phyloP scores from a whole-genome alignment of 1,284 basidiomycete genomes.

The Apiotrichum sp. region DNA sequence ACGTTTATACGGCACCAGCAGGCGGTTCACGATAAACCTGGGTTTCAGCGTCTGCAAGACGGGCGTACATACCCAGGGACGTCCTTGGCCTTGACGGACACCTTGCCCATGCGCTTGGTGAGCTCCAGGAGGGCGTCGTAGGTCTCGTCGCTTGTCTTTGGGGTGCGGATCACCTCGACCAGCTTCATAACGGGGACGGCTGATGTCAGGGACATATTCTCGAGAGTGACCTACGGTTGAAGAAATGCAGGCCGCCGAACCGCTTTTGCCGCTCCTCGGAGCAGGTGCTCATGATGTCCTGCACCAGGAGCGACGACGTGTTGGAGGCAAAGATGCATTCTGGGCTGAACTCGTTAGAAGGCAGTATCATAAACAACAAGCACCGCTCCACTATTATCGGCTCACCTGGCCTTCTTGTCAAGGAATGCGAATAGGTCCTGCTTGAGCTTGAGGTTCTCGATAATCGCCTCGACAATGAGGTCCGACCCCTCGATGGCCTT shows the following conservation, averaged over 20 bases:
- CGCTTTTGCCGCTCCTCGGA: constrained; percentile 36
- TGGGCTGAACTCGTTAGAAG: not conserved
- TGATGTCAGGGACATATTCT: not conserved
- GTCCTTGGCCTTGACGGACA: constrained; percentile 53
- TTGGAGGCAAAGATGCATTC: constrained; percentile 53
- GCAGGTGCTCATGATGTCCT: constrained; percentile 49
- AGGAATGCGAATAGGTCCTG: constrained; percentile 52
- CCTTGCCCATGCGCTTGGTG: constrained; percentile 52
- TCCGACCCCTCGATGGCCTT: constrained; percentile 51
- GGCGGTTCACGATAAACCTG: constrained; percentile 53
- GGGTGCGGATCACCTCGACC: constrained; percentile 53
- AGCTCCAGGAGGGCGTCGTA: constrained; percentile 50
- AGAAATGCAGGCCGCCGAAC: constrained; percentile 54
- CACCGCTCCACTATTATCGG: no score
- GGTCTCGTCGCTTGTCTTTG: constrained; percentile 50
- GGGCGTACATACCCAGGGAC: constrained; percentile 48
- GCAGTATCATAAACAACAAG: no score
- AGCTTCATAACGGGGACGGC: constrained; percentile 53
- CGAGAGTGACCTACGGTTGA: constrained; percentile 42
- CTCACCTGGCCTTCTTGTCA: constrained; percentile 47
- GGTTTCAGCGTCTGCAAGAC: constrained; percentile 13
- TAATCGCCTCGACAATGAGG: constrained; percentile 56
- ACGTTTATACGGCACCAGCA: constrained; percentile 53
- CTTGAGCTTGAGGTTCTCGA: constrained; percentile 55
- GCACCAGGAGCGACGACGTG: constrained; percentile 53